Evolutionary conservation across 305 asterid species (phyloP).

Genomic region (Fraxinus albicans): DNA sequence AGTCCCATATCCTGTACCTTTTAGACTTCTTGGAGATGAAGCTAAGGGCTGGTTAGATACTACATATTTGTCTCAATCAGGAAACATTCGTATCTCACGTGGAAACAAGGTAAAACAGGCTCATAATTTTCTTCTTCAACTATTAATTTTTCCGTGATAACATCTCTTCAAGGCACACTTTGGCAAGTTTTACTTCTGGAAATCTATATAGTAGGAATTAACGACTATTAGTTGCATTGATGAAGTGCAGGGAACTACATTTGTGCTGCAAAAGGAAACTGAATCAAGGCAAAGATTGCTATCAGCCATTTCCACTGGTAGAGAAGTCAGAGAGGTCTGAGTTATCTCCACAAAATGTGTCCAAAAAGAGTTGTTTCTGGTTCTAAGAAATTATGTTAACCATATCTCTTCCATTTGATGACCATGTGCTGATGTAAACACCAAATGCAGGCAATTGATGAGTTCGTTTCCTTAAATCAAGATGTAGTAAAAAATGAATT

Average conservation of each 20-base stretch:
- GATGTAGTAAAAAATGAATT: slow-evolving; percentile 37
- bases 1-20: slow-evolving; percentile 94
- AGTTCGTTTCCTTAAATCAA: slow-evolving; percentile 47
- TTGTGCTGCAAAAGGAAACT: slow-evolving; percentile 88
- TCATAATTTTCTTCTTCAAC: not conserved
- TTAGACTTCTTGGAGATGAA: slow-evolving; percentile 89
- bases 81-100: slow-evolving; percentile 80
- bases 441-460: slow-evolving; percentile 59
- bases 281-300: slow-evolving; percentile 75
- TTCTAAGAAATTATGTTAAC: not conserved
- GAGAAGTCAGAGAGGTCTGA: slow-evolving; percentile 59
- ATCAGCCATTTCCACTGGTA: slow-evolving; percentile 57
- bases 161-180: not conserved
- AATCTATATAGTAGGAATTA: slow-evolving; percentile 30
- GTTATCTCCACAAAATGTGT: not conserved
- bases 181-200: not conserved
- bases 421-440: not conserved
- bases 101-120: slow-evolving; percentile 77
- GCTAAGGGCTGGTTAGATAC: slow-evolving; percentile 98
- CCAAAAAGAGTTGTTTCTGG: not conserved
- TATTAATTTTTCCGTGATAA: not conserved
- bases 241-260: slow-evolving; percentile 97
- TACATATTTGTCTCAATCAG: slow-evolving; percentile 79
- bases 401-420: slow-evolving; percentile 10
- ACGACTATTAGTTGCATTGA: slow-evolving; percentile 44